Evolutionary conservation across 2,329 filamentous ascomycete species (phyloP), one percentile per base, ranked within the genome.

Genomic region (Teratosphaeria destructans): DNA sequence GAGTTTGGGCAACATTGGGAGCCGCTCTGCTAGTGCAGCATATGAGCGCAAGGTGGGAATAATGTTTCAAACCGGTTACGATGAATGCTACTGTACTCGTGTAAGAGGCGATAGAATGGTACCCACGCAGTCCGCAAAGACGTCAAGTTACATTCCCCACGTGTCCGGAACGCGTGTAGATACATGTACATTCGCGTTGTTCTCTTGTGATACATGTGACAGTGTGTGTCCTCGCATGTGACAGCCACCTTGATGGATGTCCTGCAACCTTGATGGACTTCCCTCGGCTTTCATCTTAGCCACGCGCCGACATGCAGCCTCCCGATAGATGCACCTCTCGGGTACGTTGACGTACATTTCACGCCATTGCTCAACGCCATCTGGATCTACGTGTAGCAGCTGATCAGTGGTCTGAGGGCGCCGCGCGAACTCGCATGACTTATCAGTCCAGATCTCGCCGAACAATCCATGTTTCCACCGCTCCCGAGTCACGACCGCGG

Each of bases 1-100:
- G 56, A 49, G 43, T 32, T 54, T 55, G 39, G 47, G n/a, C 54
- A 35, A n/a, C 11, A 34, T 27, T 55, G 56, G n/a, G 32, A 53
- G 32, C 39, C 59, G 59, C 59, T 58, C 59, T 59, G 59, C 59
- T 60, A 60, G 59, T 57, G 59, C 59, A 60, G 59, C 59, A 60
- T 52, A 47, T n/a, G 55, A 54, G 52, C 59, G 43, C 19, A 49
- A 11, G 16, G 5, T 19, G 43, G 23, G 16, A 23, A 49, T 49
- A 49, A 49, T 49, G 16, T 54, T 23, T 54, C 32, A 26, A 54
- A 54, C 19, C 4, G 43, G 43, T 49, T n/a, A 49, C 43, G 43
- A 49, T 19, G 2, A 5, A 49, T 49, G 43, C 43, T n/a, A 49
- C 43, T 49, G 16, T 49, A 49, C n/a, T 49, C 11, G 23, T 5